Base-by-base conservation (phyloP, 805 yeast species). In the Candida khao-thaluensis region DNA sequence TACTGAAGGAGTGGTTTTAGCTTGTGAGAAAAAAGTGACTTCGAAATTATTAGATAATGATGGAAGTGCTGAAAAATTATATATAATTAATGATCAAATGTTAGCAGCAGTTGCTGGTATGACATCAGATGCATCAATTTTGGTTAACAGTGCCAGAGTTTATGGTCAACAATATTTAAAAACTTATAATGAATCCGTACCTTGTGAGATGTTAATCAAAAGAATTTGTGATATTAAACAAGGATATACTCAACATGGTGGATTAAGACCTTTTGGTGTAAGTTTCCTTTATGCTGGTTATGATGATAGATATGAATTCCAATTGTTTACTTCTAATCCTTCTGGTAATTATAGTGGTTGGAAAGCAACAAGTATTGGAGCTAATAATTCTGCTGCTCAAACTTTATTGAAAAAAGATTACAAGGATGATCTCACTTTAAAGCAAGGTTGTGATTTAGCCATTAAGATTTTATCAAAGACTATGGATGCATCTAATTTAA, bases 181-280 rank as follows among this genome's bases (percentile, higher is more conserved):
- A 61, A 78, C 85, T 12, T 93, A 89, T 64, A 85, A 85, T 58
- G 96, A 89, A 64, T 89, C 89, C 47, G 85, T 91, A 36, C 97
- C 97, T n/a, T 85, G 91, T 42, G 97, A 89, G 62, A 74, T 82
- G 40, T 77, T 93, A 48, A 96, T 93, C 48, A 86, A 87, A 58
- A 75, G 84, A 48, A 73, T 93, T 47, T 89, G 97, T 68, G 95
- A 93, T 64, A 77, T 87, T 47, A 93, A 93, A 64, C 99, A 93
- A 62, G 96, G 98, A 8, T 93, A 93, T 64, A 93, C 99, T 6
- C 99, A 93, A 64, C 95, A 86, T 59, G 99, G 99, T 59, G 99
- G 99, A 25, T 76, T 93, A 56, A 83, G 99, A 64, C 99, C 99
- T 15, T 93, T 89, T 61, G 99, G 99, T 56, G 99, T 93, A 28